Base-by-base conservation (phyloP, 805 yeast genomes). In the Ogataea chonburiensis region DNA sequence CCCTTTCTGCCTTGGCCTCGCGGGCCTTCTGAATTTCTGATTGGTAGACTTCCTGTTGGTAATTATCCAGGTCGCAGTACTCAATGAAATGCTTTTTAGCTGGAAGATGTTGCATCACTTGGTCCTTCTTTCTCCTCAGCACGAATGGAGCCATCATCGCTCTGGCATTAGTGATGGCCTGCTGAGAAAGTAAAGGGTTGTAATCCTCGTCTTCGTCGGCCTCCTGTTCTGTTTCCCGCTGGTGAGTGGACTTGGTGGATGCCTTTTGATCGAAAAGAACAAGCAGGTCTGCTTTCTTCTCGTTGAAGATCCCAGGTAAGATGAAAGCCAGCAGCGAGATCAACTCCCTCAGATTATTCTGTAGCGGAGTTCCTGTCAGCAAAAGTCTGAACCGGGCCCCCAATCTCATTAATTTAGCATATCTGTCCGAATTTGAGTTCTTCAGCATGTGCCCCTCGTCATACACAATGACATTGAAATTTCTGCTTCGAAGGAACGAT, bases 121-220 rank as follows among this genome's bases (percentile, higher is more conserved):
- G 97, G 38, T 77, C 85, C 64, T 93, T 93, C 56, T 81, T 82
- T 58, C 99, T 79, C 61, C 99, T 75, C 52, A 93, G 67, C 7
- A 93, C 91, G 65, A 93, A 93, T 4, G 99, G 99, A 3, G 94
- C 84, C 98, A 93, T 91, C 97, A 93, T 91, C 5, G 93, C 83
- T 58, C 86, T 87, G 3, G 99, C 99, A 55, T 88, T 85, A 21
- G 79, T 73, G 44, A 93, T 88, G 0, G 98, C 94, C 63, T 91
- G 95, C 47, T 82, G 84, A 0, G 97, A 86, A 25, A 93, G 65
- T 27, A 93, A 68, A 2, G 96, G 96, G 49, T 86, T 85, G 54
- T 75, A 82, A 36, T 65, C 68, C 13, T 66, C 63, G 27, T 73
- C 71, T 7, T 65, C 64, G 11, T 31, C 31, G 7, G 48, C 51